Percentiles rank a stretch among this genome's conserved stretches.
Conservation (phyloP, 2,329 filamentous ascomycete species). For the Magnaporthiopsis poae region DNA sequence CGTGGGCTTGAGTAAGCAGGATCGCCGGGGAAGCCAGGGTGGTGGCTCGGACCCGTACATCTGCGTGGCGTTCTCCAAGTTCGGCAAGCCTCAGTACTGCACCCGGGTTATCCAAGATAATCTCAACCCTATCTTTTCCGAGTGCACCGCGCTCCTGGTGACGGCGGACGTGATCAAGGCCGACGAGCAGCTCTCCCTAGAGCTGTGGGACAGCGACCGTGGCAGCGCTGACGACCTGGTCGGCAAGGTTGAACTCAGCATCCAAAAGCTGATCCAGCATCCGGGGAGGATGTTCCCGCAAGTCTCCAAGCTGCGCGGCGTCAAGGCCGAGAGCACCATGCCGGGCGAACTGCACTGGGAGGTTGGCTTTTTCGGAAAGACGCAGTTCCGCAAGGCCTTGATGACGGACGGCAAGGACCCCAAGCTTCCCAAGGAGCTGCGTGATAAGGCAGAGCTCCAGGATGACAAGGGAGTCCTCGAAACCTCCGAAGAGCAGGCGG, state of each 20-base stretch:
- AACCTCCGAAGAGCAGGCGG: constrained; percentile 67
- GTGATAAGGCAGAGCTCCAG: constrained; percentile 66
- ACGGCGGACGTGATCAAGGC: constrained; percentile 85
- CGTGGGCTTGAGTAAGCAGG: constrained; percentile 80
- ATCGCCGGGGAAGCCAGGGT: constrained; percentile 67
- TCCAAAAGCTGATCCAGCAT: constrained; percentile 90
- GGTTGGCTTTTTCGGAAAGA: constrained; percentile 88
- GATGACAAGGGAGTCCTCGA: constrained; percentile 77
- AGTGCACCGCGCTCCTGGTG: constrained; percentile 74
- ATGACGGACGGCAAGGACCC: constrained; percentile 79
- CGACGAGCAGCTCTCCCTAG: constrained; percentile 83
- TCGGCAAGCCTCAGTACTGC: constrained; percentile 94
- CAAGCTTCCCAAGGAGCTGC: constrained; percentile 62
- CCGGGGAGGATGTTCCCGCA: constrained; percentile 89
- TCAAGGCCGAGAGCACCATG: constrained; percentile 78
- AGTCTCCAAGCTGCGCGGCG: constrained; percentile 69
- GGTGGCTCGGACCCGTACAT: constrained; percentile 94
- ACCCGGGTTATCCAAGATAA: constrained; percentile 93
- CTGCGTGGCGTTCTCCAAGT: constrained; percentile 89
- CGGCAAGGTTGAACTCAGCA: constrained; percentile 79
- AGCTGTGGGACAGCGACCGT: constrained; percentile 92
- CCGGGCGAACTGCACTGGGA: constrained; percentile 93
- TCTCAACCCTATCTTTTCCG: constrained; percentile 85
- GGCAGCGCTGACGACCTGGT: constrained; percentile 90
- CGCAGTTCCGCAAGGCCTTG: constrained; percentile 72